Conservation (phyloP, 352 stramenopile genomes). For the Stramenopiles sp. region DNA sequence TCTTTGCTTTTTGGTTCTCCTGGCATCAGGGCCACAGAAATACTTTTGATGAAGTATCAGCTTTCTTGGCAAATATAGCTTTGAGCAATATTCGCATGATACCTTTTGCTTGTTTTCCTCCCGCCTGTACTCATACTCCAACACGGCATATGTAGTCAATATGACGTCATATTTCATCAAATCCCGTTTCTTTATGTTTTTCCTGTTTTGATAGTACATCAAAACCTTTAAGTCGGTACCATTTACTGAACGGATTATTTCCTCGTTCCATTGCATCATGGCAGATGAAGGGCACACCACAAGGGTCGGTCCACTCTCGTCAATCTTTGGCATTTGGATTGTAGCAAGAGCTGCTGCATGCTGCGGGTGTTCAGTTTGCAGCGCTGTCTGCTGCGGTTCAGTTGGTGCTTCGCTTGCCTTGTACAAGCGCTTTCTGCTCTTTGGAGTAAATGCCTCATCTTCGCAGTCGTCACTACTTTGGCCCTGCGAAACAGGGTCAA, state of each 20-base stretch:
- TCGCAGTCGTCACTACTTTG: not conserved
- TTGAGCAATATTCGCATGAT: slow-evolving; percentile 82
- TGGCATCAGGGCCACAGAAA: slow-evolving; percentile 87
- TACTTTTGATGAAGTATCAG: slow-evolving; percentile 83
- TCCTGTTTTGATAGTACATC: slow-evolving; percentile 84
- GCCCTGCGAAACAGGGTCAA: not conserved
- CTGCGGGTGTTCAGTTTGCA: not conserved
- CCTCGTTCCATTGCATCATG: slow-evolving; percentile 72
- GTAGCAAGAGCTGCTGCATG: not conserved
- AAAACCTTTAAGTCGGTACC: slow-evolving; percentile 39
- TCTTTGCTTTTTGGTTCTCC: slow-evolving; percentile 73
- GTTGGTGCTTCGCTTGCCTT: not conserved
- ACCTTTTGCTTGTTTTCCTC: slow-evolving; percentile 32
- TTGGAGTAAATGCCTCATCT: not conserved
- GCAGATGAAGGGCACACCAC: slow-evolving; percentile 91
- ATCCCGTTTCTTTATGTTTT: slow-evolving; percentile 31
- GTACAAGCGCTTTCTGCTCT: not conserved
- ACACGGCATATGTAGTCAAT: slow-evolving; percentile 91
- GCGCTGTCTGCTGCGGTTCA: not conserved
- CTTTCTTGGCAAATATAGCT: slow-evolving; percentile 73
- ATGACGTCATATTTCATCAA: slow-evolving; percentile 90
- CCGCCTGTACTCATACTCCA: slow-evolving; percentile 67
- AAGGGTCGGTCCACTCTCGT: slow-evolving; percentile 56
- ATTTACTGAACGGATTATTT: slow-evolving; percentile 30
- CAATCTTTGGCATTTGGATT: not conserved